These are phyloP conservation scores for Amphibolis antarctica DNA, from an alignment of 106 monocot species.

Conservation along the genomic window DNA sequence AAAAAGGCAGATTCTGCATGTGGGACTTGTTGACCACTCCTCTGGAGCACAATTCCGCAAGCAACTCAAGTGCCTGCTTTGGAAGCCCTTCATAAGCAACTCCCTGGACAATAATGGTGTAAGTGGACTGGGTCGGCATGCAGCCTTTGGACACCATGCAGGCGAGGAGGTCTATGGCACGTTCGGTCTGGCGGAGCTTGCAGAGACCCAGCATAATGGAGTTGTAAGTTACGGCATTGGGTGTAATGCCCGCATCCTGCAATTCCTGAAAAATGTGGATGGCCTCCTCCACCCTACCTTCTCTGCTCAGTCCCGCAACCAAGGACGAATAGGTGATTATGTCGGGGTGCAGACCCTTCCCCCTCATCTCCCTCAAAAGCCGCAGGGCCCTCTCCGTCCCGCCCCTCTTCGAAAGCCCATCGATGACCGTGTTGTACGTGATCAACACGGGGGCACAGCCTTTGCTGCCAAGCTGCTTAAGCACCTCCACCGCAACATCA, in stretches of 20 bases:
- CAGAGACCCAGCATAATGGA: conserved; percentile 57
- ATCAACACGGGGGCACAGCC: conserved; percentile 68
- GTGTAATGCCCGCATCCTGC: conserved; percentile 36
- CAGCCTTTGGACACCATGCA: conserved; percentile 59
- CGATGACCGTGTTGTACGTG: conserved; percentile 72
- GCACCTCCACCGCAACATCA: conserved; percentile 54
- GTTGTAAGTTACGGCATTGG: conserved; percentile 53
- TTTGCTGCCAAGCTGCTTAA: conserved; percentile 44
- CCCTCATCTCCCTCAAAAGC: conserved; percentile 60
- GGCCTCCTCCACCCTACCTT: conserved; percentile 56
- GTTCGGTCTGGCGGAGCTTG: conserved; percentile 50
- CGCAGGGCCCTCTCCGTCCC: conserved; percentile 35
- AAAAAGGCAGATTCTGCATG: conserved; percentile 41
- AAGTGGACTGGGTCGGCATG: conserved; percentile 76
- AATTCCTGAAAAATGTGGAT: conserved; percentile 42
- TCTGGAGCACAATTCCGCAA: conserved; percentile 50
- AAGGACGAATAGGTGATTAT: conserved; percentile 67
- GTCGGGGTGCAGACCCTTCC: conserved; percentile 57
- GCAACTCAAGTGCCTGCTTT: conserved; percentile 57
- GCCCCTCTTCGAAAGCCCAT: conserved; percentile 60
- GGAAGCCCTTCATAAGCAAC: conserved; percentile 60
- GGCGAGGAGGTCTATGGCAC: conserved; percentile 64
- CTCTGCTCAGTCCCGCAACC: conserved; percentile 65
- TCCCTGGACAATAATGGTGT: conserved; percentile 70
- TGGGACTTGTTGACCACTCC: conserved; percentile 63